Evolutionary conservation across 305 asterid species (phyloP).

Genomic region (Rubia balearica): DNA sequence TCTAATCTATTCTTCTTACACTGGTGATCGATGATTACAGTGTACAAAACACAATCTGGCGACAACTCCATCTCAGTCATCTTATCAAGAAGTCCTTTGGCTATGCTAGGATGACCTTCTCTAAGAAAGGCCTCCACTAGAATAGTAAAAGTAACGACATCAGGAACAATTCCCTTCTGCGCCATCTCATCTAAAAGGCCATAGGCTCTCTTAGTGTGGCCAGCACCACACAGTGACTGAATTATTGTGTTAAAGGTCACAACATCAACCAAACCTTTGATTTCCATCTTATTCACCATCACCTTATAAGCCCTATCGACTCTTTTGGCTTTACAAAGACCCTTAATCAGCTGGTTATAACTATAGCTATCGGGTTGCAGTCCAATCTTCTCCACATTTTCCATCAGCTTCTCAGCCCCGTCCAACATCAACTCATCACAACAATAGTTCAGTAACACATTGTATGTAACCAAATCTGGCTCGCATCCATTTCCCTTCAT

Average conservation of each 20-base stretch:
- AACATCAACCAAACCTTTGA: constrained; percentile 61
- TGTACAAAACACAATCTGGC: constrained; percentile 62
- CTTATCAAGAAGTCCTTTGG: constrained; percentile 59
- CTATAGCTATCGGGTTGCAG: constrained; percentile 64
- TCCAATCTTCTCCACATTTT: constrained; percentile 58
- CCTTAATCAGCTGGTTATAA: constrained; percentile 76
- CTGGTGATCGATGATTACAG: constrained; percentile 58
- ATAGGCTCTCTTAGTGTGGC: constrained; percentile 48
- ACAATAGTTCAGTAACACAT: constrained; percentile 63
- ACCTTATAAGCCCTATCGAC: constrained; percentile 59
- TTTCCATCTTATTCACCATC: constrained; percentile 60
- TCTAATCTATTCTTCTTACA: constrained; percentile 55
- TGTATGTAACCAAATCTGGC: constrained; percentile 76
- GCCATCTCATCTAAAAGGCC: constrained; percentile 65
- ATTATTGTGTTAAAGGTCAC: constrained; percentile 84
- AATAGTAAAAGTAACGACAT: constrained; percentile 67
- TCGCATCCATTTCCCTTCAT: constrained; percentile 81
- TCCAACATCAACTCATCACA: constrained; percentile 63
- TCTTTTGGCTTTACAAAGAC: constrained; percentile 70
- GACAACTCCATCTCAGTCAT: constrained; percentile 50
- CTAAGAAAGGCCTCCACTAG: constrained; percentile 65
- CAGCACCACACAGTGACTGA: constrained; percentile 52
- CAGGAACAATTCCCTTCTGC: constrained; percentile 66
- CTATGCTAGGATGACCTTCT: constrained; percentile 48
- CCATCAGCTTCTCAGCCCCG: constrained; percentile 64